Base-by-base conservation (phyloP, 345 rosid species). In the Rubroshorea leprosula region DNA sequence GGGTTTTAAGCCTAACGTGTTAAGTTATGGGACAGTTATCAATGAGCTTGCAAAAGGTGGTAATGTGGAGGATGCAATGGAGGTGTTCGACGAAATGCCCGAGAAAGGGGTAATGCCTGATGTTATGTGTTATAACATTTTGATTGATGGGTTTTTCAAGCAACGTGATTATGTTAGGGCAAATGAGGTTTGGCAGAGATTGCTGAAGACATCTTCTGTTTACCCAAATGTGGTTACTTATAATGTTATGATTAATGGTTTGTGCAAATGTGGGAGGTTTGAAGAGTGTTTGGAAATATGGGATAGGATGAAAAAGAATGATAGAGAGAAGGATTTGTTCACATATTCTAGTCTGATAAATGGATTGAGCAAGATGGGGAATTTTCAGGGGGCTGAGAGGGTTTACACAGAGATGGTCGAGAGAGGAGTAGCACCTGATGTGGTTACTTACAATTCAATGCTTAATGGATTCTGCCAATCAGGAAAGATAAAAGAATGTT, bases 51-150 rank as follows among this genome's bases (percentile, higher is more conserved):
- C 62, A 0, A 87, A 79, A 82, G 63, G 54, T 20, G 92, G 87
- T 51, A 71, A 85, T 52, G 51, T 82, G 54, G 43, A 0, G n/a
- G 77, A 67, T 61, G 96, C 97, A 38, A 12, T 67, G 66, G 46
- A 78, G 67, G 26, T 90, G 89, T 85, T 89, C 67, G 92, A 93
- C 41, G 99, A 87, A 87, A 93, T 87, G 95, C 68, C 48, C 55
- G 70, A 53, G 7, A 78, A 78, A 73, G 77, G 78, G 9, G 70
- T 89, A 49, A 50, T 49, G 2, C 77, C 83, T 53, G 85, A 85
- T 69, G 85, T 82, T 26, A 70, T 76, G n/a, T 93, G 90, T 67
- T 85, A 83, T 60, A 93, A 85, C 73, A 66, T 82, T 12, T 64
- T 89, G 66, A 79, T 89, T 59, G 94, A 89, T 74, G 90, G 88